Conservation (phyloP, 495 filamentous ascomycete genomes). For the Hyphodiscus hymeniophilus region DNA sequence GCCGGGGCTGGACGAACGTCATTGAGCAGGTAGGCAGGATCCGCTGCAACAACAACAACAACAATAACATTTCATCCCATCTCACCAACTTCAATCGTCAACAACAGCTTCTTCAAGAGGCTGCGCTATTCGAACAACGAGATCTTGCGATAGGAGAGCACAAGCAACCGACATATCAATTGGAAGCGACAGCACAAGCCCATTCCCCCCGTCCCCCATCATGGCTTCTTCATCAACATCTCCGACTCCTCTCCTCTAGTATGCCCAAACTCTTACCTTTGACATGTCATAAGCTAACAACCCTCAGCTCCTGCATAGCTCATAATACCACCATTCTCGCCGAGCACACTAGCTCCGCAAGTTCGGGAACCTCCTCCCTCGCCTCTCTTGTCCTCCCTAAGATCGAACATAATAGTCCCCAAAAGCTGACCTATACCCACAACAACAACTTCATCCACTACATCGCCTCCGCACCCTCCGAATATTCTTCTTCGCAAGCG, state of each 20-base stretch:
- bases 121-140: too few relatives aligned
- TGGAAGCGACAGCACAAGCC: not conserved
- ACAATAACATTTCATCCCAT: too few relatives aligned
- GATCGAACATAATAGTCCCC: slow-evolving; percentile 69
- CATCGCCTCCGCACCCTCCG: slow-evolving; percentile 75
- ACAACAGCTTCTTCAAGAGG: too few relatives aligned
- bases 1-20: too few relatives aligned
- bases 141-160: too few relatives aligned
- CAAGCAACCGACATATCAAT: too few relatives aligned
- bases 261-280: slow-evolving; percentile 24
- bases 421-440: slow-evolving; percentile 92
- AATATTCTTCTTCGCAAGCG: slow-evolving; percentile 33
- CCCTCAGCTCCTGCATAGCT: slow-evolving; percentile 74
- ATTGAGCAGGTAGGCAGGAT: too few relatives aligned
- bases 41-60: too few relatives aligned
- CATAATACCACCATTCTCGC: slow-evolving; percentile 84
- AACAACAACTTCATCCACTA: slow-evolving; percentile 90
- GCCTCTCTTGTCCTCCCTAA: slow-evolving; percentile 94
- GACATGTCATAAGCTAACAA: slow-evolving; percentile 16
- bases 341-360: slow-evolving; percentile 78
- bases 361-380: slow-evolving; percentile 69
- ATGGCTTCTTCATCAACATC: slow-evolving; percentile 80
- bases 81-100: too few relatives aligned
- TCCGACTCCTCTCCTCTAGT: slow-evolving; percentile 75
- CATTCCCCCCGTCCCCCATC: slow-evolving; percentile 3